Evolutionary conservation across 164 flowering plant genomes (phyloP), one percentile per base, ranked within the genome.

Genomic region (Amborella trichopoda): DNA sequence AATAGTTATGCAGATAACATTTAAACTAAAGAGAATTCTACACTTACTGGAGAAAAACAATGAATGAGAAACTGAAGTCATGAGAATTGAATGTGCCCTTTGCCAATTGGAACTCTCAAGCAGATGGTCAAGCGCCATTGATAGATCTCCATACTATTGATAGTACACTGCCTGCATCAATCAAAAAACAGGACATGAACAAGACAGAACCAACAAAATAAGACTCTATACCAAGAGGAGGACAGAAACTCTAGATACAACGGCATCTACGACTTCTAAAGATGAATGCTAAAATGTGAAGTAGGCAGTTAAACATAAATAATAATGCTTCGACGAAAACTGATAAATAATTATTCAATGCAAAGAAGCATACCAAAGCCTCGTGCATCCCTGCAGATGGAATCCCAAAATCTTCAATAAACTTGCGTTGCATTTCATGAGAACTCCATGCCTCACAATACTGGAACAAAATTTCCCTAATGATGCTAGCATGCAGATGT

Each of bases 321-420:
- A n/a, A n/a, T n/a, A n/a, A n/a, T n/a, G n/a, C n/a, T n/a, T n/a
- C n/a, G n/a, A n/a, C n/a, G n/a, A n/a, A n/a, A n/a, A n/a, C n/a
- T n/a, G n/a, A n/a, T n/a, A n/a, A n/a, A n/a, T n/a, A n/a, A n/a
- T n/a, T n/a, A n/a, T n/a, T n/a, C n/a, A n/a, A n/a, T n/a, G n/a
- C n/a, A n/a, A n/a, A n/a, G n/a, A n/a, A n/a, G n/a, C 71, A 41
- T 75, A 93, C 99, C 94, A 82, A 60, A 40, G 99, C 96, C 58
- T 93, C 99, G 57, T 88, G 83, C 68, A 88, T 56, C 99, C 99
- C 87, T 50, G 60, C 69, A 16, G 55, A 65, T 23, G 99, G 99
- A 60, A 93, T 58, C 23, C 91, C 94, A 58, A 93, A 62, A 28
- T 79, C 68, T 72, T 77, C 84, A 51, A 93, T 88, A 57, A 84